phyloP scores from a whole-genome alignment of 495 filamentous ascomycete species.

The Tuber calosporum region DNA sequence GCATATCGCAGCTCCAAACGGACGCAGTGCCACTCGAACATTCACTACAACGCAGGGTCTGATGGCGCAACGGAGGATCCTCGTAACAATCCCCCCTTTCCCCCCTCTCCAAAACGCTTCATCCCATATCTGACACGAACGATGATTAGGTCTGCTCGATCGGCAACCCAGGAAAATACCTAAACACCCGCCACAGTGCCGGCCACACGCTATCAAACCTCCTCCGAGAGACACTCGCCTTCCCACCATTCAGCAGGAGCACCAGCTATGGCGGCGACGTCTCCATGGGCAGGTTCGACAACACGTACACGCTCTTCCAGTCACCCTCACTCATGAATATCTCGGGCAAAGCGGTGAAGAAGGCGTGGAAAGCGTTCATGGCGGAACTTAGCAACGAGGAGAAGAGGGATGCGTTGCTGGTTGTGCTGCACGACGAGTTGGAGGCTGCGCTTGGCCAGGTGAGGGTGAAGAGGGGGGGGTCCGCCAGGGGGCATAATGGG shows the following conservation, averaged over 20 bases:
- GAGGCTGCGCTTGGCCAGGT: conserved; percentile 62
- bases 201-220: conserved; percentile 64
- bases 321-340: conserved; percentile 71
- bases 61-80: conserved; percentile 5
- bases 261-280: conserved; percentile 45
- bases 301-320: conserved; percentile 58
- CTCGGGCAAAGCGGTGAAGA: conserved; percentile 53
- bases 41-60: not conserved
- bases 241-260: conserved; percentile 46
- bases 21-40: not conserved
- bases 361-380: conserved; percentile 45
- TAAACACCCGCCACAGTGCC: conserved; percentile 68
- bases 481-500: conserved; percentile 67
- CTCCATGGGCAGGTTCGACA: conserved; percentile 45
- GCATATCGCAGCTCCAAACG: not conserved
- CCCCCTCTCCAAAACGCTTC: not conserved
- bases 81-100: conserved; percentile 5
- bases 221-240: conserved; percentile 47
- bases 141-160: conserved; percentile 63
- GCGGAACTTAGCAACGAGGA: conserved; percentile 44
- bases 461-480: conserved; percentile 52
- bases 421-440: conserved; percentile 78
- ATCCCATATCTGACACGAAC: conserved; percentile 27
- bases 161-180: conserved; percentile 61
- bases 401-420: conserved; percentile 47